phyloP scores from a whole-genome alignment of 208 protist species.

The Cochliopodium minus region DNA sequence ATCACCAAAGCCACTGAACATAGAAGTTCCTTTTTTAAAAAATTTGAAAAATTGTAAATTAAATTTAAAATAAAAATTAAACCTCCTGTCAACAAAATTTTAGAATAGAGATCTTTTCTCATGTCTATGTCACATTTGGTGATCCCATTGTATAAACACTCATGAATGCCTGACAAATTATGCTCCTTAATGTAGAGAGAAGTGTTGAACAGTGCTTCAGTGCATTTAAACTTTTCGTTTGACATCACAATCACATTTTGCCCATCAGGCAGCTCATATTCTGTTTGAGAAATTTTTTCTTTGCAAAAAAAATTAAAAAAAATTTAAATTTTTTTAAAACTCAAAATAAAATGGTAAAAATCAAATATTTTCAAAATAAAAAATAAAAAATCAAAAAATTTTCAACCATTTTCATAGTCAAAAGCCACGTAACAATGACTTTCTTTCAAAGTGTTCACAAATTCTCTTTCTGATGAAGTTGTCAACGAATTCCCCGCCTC shows the following conservation, averaged over 20 bases:
- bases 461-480: conserved; percentile 48
- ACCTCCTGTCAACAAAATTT: no score
- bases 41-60: no score
- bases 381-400: neutral
- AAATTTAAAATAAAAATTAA: no score
- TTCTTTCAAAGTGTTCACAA: conserved; percentile 55
- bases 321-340: neutral
- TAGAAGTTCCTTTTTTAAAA: no score
- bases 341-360: neutral
- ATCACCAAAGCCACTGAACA: no score
- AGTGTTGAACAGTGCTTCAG: no score
- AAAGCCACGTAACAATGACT: conserved; percentile 33
- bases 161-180: no score
- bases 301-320: no score
- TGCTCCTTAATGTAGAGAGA: no score
- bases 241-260: neutral
- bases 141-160: no score
- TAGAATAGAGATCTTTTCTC: no score
- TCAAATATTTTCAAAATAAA: neutral
- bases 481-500: conserved; percentile 55
- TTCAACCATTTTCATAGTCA: conserved; percentile 39
- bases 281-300: neutral
- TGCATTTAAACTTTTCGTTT: conserved; percentile 27
- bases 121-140: no score
- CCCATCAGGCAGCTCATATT: conserved; percentile 15